Conservation (phyloP, 2,329 filamentous ascomycete species). For the Aspergillus bombycis region DNA sequence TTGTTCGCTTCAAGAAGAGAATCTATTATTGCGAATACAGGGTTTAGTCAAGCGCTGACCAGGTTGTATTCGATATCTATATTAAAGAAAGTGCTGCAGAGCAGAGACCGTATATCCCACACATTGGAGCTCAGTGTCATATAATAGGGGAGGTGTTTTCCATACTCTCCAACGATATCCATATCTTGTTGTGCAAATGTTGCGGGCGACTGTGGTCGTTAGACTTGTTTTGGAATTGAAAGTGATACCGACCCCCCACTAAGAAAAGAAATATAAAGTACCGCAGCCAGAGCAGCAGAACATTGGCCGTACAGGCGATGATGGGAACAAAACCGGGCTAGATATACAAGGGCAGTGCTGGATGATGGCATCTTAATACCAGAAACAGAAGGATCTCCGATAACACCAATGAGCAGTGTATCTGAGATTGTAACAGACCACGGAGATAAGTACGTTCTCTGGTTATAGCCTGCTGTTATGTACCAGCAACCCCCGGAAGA, state of each 20-base stretch:
- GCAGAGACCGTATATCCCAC: conserved; percentile 27
- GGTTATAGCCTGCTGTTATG: background rate
- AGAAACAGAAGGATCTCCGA: background rate
- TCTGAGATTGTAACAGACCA: background rate
- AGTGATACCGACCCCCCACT: background rate
- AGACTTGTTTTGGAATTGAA: background rate
- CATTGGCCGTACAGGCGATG: conserved; percentile 2
- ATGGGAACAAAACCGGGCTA: conserved; percentile 1
- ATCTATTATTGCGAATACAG: conserved; percentile 22
- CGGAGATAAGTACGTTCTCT: background rate
- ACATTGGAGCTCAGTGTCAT: conserved; percentile 24
- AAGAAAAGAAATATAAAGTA: conserved; percentile 2
- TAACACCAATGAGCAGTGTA: background rate
- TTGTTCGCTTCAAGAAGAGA: conserved; percentile 11
- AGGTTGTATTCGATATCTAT: conserved; percentile 26
- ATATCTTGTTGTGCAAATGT: background rate
- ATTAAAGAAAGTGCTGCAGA: conserved; percentile 30
- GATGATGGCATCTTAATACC: background rate
- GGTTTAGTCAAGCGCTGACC: conserved; percentile 28
- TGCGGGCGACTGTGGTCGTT: background rate
- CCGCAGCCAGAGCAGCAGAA: background rate
- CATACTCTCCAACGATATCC: conserved; percentile 12
- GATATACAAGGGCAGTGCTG: background rate
- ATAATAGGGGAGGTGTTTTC: background rate
- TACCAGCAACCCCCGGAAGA: background rate